Base-by-base conservation (phyloP, 208 protist genomes). In the Leptomonas pyrrhocoris region DNA sequence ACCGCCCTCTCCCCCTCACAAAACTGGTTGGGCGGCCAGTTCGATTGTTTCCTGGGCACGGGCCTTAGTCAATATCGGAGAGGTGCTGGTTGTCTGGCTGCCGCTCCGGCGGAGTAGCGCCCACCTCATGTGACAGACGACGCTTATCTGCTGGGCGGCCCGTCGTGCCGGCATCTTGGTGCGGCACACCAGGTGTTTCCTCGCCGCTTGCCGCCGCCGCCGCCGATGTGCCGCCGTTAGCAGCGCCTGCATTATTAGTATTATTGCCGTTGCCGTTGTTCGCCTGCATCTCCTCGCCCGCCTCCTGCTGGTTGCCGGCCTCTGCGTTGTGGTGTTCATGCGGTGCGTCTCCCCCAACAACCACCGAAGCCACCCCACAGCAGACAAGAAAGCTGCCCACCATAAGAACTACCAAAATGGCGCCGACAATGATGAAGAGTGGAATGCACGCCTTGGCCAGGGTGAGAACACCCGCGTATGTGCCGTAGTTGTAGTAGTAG, bases 361-460 rank as follows among this genome's bases (percentile, higher is more conserved):
- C 48, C 15, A 58, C 49, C 13, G 46, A 5, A 16, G 46, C 62
- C 23, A 49, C 51, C 30, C 74, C 61, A 42, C 79, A 88, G 49
- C 77, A 55, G 21, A 82, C 34, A 18, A 73, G 48, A 6, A 85
- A 4, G 28, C 43, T 42, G 13, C 65, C 21, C 18, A 73, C 31
- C 30, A 88, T 12, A 16, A 62, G 12, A 18, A 18, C 9, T 0
- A 88, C 8, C 46, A 80, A 62, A 4, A 70, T 30, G 40, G 45
- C 11, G 49, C 65, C 79, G 27, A 83, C 21, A 0, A 92, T 36
- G n/a, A 94, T 73, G 57, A 81, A 91, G 38, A 90, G 51, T 9
- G 88, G 88, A 43, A 86, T 86, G 48, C 89, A 68, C 9, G 85
- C 80, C 25, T 63, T 55, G 0, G 38, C 16, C 0, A 94, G 73